A percentile compares a stretch with the other conserved stretches of the same genome.
These are phyloP conservation scores for Chaetomiaceae sp. DNA, from an alignment of 2,329 filamentous ascomycete genomes.

Conservation along the genomic window DNA sequence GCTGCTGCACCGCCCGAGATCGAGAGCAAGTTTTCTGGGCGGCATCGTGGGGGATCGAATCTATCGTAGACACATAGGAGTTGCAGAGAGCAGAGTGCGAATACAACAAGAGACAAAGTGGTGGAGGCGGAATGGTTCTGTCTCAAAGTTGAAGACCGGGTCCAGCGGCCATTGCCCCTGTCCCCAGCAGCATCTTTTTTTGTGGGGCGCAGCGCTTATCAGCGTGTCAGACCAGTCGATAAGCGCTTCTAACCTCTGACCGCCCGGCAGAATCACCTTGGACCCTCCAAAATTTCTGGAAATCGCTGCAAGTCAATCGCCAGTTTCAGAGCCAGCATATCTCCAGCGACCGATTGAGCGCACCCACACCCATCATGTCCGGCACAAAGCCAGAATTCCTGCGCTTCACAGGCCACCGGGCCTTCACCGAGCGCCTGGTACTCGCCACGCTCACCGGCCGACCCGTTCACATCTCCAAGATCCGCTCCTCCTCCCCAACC, in stretches of 20 bases:
- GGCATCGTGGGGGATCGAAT: slow-evolving; percentile 21
- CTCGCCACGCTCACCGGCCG: slow-evolving; percentile 88
- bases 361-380: slow-evolving; percentile 36
- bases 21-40: slow-evolving; percentile 24
- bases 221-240: slow-evolving; percentile 19
- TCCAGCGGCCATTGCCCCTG: neutral
- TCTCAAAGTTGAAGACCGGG: neutral
- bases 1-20: slow-evolving; percentile 22
- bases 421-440: slow-evolving; percentile 77
- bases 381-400: slow-evolving; percentile 51
- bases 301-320: neutral
- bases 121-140: no score
- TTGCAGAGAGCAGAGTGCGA: neutral
- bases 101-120: no score
- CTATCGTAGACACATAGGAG: neutral
- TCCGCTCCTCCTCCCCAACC: slow-evolving; percentile 80
- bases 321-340: no score
- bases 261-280: slow-evolving; percentile 26
- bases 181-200: slow-evolving; percentile 16
- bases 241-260: slow-evolving; percentile 16
- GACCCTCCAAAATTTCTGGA: slow-evolving; percentile 30
- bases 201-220: slow-evolving; percentile 23
- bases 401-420: slow-evolving; percentile 78
- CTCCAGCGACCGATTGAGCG: neutral
- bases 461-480: slow-evolving; percentile 87